Percentiles rank a stretch among this genome's conserved stretches.
These are phyloP conservation scores for Amylocarpus encephaloides DNA, from an alignment of 2,329 filamentous ascomycete genomes.

Conservation along the genomic window DNA sequence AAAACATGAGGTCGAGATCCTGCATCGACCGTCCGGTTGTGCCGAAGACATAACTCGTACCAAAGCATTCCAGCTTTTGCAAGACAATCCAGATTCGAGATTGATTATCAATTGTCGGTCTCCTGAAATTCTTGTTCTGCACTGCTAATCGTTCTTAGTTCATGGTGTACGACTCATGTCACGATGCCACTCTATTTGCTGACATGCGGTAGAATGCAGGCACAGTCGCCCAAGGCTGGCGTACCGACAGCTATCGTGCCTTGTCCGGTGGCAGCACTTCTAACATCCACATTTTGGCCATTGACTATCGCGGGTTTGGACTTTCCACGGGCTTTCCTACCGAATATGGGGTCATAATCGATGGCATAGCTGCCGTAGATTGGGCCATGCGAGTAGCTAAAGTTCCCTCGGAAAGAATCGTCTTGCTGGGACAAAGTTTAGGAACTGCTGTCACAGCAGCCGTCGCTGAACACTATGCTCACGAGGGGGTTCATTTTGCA, in stretches of 20 bases:
- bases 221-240: slow-evolving; percentile 71
- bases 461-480: slow-evolving; percentile 63
- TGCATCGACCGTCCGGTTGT: slow-evolving; percentile 38
- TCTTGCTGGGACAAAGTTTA: slow-evolving; percentile 79
- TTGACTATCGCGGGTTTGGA: slow-evolving; percentile 89
- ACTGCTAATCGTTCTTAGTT: slow-evolving; percentile 37
- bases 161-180: slow-evolving; percentile 48
- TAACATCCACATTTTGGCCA: slow-evolving; percentile 71
- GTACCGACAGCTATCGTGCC: slow-evolving; percentile 71
- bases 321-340: slow-evolving; percentile 72
- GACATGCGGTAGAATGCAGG: slow-evolving; percentile 63
- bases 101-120: slow-evolving; percentile 58
- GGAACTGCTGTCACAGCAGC: slow-evolving; percentile 79
- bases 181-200: neutral
- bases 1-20: slow-evolving; percentile 59
- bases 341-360: slow-evolving; percentile 73
- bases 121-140: neutral
- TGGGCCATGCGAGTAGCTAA: slow-evolving; percentile 61
- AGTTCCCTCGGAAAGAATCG: slow-evolving; percentile 65
- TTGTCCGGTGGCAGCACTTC: slow-evolving; percentile 64
- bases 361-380: slow-evolving; percentile 66
- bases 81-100: slow-evolving; percentile 54
- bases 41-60: slow-evolving; percentile 48
- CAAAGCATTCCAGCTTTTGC: slow-evolving; percentile 55
- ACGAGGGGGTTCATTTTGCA: slow-evolving; percentile 60